Evolutionary conservation across 106 monocot species (phyloP).

Genomic region (Gastrodia elata): DNA sequence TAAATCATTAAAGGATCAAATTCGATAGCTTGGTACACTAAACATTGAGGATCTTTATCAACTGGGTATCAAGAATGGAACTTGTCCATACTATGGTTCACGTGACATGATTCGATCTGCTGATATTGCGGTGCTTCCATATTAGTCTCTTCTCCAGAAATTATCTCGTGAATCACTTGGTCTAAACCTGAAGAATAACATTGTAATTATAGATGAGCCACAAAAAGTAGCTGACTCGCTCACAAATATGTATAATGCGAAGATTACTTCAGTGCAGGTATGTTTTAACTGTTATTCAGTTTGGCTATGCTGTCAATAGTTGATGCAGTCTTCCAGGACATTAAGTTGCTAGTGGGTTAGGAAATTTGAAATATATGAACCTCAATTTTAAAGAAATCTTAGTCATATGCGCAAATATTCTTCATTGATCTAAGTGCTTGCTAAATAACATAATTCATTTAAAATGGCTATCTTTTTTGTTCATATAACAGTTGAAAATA

Average conservation of each 20-base stretch:
- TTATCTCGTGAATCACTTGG: slow-evolving; percentile 89
- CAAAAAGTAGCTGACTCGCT: slow-evolving; percentile 92
- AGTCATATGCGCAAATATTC: neutral
- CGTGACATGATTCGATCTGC: slow-evolving; percentile 56
- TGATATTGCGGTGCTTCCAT: slow-evolving; percentile 85
- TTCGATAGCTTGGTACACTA: slow-evolving; percentile 35
- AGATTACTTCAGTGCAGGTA: slow-evolving; percentile 72
- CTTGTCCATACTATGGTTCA: slow-evolving; percentile 84
- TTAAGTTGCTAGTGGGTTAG: neutral
- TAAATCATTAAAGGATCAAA: slow-evolving; percentile 45
- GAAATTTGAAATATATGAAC: neutral
- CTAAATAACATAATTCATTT: neutral
- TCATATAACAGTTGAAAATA: neutral
- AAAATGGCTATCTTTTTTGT: neutral
- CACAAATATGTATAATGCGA: slow-evolving; percentile 88
- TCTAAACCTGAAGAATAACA: slow-evolving; percentile 70
- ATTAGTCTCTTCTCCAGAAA: slow-evolving; percentile 75
- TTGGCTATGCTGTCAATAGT: neutral
- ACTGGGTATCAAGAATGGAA: slow-evolving; percentile 70
- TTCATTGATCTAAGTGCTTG: neutral
- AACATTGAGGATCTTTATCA: slow-evolving; percentile 90
- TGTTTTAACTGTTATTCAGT: neutral
- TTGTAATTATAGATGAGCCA: slow-evolving; percentile 90
- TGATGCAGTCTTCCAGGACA: neutral
- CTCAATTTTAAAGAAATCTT: neutral